Conservation (phyloP, 83 land plant genomes). For the Isoetes engelmannii region DNA sequence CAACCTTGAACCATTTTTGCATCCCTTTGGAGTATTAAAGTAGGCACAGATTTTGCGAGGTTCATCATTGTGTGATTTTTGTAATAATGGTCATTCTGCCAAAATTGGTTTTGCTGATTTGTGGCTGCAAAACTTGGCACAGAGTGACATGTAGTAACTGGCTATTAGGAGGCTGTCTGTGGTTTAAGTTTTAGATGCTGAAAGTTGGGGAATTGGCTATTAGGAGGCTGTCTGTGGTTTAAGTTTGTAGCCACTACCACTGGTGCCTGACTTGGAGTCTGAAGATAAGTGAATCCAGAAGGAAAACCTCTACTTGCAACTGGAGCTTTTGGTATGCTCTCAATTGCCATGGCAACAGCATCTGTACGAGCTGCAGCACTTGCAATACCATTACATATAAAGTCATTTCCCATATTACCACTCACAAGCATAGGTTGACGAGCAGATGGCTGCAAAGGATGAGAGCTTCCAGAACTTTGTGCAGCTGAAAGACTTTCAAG, state of each 20-base stretch:
- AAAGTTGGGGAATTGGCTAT: neutral
- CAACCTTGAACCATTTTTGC: conserved; percentile 3
- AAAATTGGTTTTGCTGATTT: neutral
- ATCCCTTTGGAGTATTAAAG: neutral
- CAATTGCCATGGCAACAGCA: neutral
- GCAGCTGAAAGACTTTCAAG: conserved; percentile 46
- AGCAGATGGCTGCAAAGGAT: neutral
- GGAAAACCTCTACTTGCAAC: neutral
- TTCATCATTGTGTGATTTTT: neutral
- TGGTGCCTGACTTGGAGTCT: neutral
- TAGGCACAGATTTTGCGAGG: neutral
- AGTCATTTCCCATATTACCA: neutral
- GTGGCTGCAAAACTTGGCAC: neutral
- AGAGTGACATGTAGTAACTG: no score
- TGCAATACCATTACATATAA: neutral
- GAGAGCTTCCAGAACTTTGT: conserved; percentile 1
- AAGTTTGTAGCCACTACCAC: neutral
- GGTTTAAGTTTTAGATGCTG: neutral
- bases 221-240: neutral
- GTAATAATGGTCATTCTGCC: neutral
- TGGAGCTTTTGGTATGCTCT: neutral
- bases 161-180: neutral
- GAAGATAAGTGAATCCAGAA: neutral
- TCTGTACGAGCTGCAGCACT: neutral
- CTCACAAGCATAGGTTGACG: neutral